A percentile compares a stretch with the other conserved stretches of the same genome.
phyloP scores from a whole-genome alignment of 257 asterid species.

The Echites panduratus region DNA sequence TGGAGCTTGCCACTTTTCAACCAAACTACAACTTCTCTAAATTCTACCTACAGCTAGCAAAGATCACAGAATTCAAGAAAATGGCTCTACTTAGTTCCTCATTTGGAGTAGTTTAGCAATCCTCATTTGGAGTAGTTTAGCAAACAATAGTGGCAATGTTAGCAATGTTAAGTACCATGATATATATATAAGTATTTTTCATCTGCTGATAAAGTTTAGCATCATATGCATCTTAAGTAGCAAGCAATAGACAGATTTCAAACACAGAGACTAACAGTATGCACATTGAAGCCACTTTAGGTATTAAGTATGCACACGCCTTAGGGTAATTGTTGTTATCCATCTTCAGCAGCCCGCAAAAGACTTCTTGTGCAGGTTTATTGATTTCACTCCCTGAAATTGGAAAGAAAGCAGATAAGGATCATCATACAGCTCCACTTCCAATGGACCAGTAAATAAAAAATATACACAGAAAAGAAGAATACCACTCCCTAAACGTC shows the following conservation, averaged over 20 bases:
- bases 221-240: too few species aligned
- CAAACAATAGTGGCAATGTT: neutral
- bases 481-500: conserved; percentile 63
- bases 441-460: neutral
- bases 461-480: conserved; percentile 10
- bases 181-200: too few species aligned
- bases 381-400: conserved; percentile 38
- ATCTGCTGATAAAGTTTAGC: too few species aligned
- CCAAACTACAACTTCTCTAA: neutral
- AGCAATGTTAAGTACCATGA: too few species aligned
- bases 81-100: neutral
- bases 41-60: neutral
- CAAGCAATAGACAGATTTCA: too few species aligned
- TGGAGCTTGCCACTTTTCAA: neutral
- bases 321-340: conserved; percentile 43
- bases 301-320: conserved; percentile 23
- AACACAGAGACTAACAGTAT: too few species aligned
- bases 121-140: too few species aligned
- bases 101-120: neutral
- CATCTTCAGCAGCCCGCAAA: conserved; percentile 46
- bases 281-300: neutral
- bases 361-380: conserved; percentile 45
- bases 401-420: too few species aligned
- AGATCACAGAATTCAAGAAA: neutral
- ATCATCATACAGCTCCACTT: too few species aligned